A percentile compares a stretch with the other conserved stretches of the same genome.
Conservation (phyloP, 768 basidiomycete genomes). For the Mycena albidolilacea region DNA sequence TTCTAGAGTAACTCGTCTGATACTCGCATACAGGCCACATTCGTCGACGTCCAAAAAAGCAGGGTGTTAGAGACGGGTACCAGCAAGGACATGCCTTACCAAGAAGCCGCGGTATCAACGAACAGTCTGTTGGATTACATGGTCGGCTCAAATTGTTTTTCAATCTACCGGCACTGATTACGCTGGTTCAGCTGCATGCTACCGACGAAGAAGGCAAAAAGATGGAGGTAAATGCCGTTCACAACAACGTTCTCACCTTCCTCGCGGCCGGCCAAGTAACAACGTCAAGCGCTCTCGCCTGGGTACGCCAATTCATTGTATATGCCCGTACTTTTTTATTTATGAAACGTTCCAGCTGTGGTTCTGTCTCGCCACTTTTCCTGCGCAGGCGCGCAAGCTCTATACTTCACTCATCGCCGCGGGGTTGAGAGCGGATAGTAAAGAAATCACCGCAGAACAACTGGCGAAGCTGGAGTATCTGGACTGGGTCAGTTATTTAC, state of each 20-base stretch:
- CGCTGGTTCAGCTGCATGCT: conserved; percentile 33
- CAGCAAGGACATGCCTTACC: conserved; percentile 15
- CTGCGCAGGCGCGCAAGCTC: conserved; percentile 30
- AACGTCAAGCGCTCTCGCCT: conserved; percentile 29
- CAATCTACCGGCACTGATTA: too few relatives aligned
- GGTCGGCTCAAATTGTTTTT: too few relatives aligned
- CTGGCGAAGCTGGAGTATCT: conserved; percentile 35
- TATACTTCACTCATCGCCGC: too few relatives aligned
- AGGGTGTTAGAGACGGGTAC: conserved; percentile 1
- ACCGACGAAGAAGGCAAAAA: conserved; percentile 36
- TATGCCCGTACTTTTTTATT: too few relatives aligned
- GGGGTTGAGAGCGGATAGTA: too few relatives aligned
- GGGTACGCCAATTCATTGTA: conserved; percentile 13
- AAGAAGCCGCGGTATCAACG: conserved; percentile 19
- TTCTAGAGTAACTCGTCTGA: not conserved
- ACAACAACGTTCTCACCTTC: conserved; percentile 32
- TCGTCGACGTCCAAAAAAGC: conserved; percentile 7
- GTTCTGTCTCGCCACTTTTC: conserved; percentile 35
- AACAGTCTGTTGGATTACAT: conserved; percentile 34
- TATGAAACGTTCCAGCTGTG: conserved; percentile 13
- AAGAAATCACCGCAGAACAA: too few relatives aligned
- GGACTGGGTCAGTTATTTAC: conserved; percentile 35
- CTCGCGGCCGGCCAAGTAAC: conserved; percentile 36
- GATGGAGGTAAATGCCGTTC: conserved; percentile 32
- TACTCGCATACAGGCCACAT: not conserved